A percentile compares a stretch with the other conserved stretches of the same genome.
phyloP scores from a whole-genome alignment of 2,329 filamentous ascomycete species.

The Epichloe uncinata region DNA sequence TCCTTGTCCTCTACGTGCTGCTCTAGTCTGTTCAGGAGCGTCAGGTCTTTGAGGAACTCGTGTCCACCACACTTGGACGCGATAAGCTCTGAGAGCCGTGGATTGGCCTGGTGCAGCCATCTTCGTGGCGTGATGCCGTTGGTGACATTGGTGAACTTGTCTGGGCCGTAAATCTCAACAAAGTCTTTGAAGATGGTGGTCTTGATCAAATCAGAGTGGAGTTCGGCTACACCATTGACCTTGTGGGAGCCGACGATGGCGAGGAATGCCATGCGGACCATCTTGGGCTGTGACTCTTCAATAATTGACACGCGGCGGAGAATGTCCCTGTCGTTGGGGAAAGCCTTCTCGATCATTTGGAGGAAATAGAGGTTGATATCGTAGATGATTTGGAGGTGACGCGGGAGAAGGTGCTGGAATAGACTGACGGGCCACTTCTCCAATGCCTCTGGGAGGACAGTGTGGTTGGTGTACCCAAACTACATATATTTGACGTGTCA shows the following conservation, averaged over 20 bases:
- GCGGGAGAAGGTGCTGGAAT: constrained; percentile 81
- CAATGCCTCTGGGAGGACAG: constrained; percentile 86
- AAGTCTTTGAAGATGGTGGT: constrained; percentile 99
- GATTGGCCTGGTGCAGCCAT: constrained; percentile 97
- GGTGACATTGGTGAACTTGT: constrained; percentile 98
- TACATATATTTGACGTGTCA: constrained; percentile 10
- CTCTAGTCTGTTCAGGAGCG: constrained; percentile 74
- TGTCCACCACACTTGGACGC: constrained; percentile 74
- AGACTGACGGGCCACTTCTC: constrained; percentile 98
- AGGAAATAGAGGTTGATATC: constrained; percentile 95
- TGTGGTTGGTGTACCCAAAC: constrained; percentile 98
- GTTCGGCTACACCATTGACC: constrained; percentile 94
- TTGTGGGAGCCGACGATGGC: constrained; percentile 97
- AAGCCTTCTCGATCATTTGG: constrained; percentile 76
- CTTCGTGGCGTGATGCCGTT: constrained; percentile 93
- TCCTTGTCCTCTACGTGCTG: constrained; percentile 69
- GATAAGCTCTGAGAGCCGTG: constrained; percentile 80
- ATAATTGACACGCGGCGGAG: constrained; percentile 87
- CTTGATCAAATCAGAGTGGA: constrained; percentile 96
- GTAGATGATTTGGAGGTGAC: constrained; percentile 94
- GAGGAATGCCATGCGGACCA: constrained; percentile 93
- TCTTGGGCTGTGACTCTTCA: constrained; percentile 91
- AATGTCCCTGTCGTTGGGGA: constrained; percentile 80
- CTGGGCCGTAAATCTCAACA: constrained; percentile 82
- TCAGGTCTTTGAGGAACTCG: constrained; percentile 83